Evolutionary conservation across 805 yeast genomes (phyloP), one percentile per base, ranked within the genome.

Genomic region (Candida methanosorbosa): DNA sequence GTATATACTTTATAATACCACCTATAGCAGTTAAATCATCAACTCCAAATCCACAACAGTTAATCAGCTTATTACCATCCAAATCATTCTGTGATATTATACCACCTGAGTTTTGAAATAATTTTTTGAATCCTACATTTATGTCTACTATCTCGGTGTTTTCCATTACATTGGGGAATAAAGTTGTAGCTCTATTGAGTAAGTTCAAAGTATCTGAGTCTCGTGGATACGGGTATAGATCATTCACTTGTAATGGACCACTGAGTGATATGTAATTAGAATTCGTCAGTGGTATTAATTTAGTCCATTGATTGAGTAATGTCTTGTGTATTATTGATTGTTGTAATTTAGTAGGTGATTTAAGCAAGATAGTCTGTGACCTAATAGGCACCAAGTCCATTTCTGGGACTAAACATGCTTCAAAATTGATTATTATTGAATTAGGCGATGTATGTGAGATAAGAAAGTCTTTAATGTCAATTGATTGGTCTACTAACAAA

Each of bases 191-290:
- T 32, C 52, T 40, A 14, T 29, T 16, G 8, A 48, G 27, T 22
- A 48, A 32, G 7, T 36, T 41, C 17, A 39, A 30, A 3, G 49
- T 39, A 31, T 48, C 52, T 4, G 52, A 48, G 28, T 48, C 50
- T 29, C 52, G 39, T 1, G 48, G 40, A 2, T 16, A 33, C 5
- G 26, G n/a, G 24, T 40, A 48, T 18, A 16, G 16, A 32, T 48
- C 52, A 25, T 48, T 39, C 9, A 46, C 24, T 30, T 48, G 50
- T 17, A 39, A 37, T 7, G 52, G 50, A 4, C 52, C 50, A 20
- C 39, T 39, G n/a, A n/a, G n/a, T 12, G 43, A 27, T n/a, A 38
- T 18, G 4, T 42, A 38, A 5, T 38, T 12, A 11, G 35, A 33
- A 15, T 35, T 35, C 22, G 37, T 26, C 14, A 44, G 18, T 2